Base-by-base conservation (phyloP, 306 rosid species). In the Vigna angularis region DNA sequence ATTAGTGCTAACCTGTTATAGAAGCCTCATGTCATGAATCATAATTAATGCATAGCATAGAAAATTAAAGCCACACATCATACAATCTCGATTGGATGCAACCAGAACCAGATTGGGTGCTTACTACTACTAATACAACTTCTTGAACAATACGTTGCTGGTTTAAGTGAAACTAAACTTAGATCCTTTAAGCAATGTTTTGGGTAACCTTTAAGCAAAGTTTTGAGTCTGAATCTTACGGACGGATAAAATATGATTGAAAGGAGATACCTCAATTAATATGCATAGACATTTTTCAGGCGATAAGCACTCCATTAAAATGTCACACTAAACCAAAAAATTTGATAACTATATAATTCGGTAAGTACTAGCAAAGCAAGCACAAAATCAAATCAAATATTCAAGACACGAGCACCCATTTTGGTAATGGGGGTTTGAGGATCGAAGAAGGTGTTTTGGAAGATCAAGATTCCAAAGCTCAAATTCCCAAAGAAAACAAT, bases 21-120 rank as follows among this genome's bases (percentile, higher is more conserved):
- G 45, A 15, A 32, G 44, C 22, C 44, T 32, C 45, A 30, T 62
- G 14, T 34, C 22, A 34, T 34, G 48, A 62, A 62, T 34, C 26
- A 63, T 9, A 38, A 64, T 17, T 17, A 15, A 38, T 65, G 50
- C 70, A 65, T 38, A 65, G 16, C 50, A 38, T 16, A 65, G 30
- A 38, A 65, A 65, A 65, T 38, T 65, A 17, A 38, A 65, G 30
- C 70, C 70, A 65, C 70, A 38, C 30, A 17, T 65, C 8, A 62
- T 34, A 48, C 48, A 36, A 16, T 36, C 13, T 32, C 7, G 7
- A 62, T 32, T 34, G 26, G 38, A 58, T 12, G 13, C 65, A 26
- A 57, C 56, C 62, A 22, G 20, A 58, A 59, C 36, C n/a, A 24
- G 69, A 65, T 17, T 38, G 30, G 2, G 4, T n/a, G 26, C 26